Conservation (phyloP, 1,139 yeast species). For the Zygoascus sp. region DNA sequence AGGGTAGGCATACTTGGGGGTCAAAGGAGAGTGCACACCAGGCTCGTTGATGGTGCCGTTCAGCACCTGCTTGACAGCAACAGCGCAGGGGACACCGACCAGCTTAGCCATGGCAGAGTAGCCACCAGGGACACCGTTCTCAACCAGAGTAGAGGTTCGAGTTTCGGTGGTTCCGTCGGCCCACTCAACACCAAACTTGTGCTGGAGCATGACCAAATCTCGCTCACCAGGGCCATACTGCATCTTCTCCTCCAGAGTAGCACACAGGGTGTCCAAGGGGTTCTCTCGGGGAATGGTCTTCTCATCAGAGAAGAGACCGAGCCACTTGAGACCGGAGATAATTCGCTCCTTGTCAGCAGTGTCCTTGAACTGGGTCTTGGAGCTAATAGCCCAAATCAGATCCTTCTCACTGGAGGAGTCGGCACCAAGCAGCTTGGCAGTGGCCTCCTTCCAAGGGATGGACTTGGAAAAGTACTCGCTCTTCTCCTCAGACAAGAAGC, state of each 20-base stretch:
- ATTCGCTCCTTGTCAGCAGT: constrained; percentile 82
- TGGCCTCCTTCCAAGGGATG: constrained; percentile 84
- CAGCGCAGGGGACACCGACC: constrained; percentile 98
- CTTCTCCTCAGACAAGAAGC: constrained; percentile 78
- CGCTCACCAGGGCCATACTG: constrained; percentile 95
- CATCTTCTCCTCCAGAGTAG: constrained; percentile 91
- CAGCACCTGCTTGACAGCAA: constrained; percentile 82
- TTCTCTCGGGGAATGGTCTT: constrained; percentile 83
- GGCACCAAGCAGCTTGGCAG: constrained; percentile 71
- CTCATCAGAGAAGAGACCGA: constrained; percentile 79
- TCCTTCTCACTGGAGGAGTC: constrained; percentile 65
- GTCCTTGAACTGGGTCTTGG: constrained; percentile 75
- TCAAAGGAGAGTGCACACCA: constrained; percentile 91
- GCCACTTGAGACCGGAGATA: constrained; percentile 86
- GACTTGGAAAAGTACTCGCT: constrained; percentile 48
- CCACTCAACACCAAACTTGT: constrained; percentile 96
- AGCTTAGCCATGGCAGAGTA: constrained; percentile 98
- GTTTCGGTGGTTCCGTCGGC: constrained; percentile 85
- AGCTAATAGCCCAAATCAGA: constrained; percentile 66
- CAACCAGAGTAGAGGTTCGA: constrained; percentile 93
- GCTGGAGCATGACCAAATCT: constrained; percentile 92
- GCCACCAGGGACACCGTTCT: constrained; percentile 89
- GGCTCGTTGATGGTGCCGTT: constrained; percentile 73
- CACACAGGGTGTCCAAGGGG: constrained; percentile 94
- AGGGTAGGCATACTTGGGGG: constrained; percentile 84